Evolutionary conservation across 768 basidiomycete genomes (phyloP), one percentile per base, ranked within the genome.

Genomic region (Kwoniella heveanensis): DNA sequence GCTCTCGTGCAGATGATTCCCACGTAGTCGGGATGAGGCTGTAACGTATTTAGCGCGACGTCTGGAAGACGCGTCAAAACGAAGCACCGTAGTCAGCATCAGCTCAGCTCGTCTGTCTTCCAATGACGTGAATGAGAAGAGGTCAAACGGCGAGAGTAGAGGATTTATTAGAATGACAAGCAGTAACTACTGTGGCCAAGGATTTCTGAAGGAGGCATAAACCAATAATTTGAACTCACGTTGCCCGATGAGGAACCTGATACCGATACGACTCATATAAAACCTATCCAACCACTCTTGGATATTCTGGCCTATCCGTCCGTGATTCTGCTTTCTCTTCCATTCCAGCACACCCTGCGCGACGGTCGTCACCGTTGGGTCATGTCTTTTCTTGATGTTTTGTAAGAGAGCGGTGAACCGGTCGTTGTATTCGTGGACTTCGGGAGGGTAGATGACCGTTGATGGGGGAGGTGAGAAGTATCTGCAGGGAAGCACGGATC

Each of bases 281-380:
- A 98, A 99, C 44, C 96, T 85, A 80, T 98, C 96, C 68, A 99
- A 82, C 91, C 94, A 98, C 25, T 88, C 87, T 79, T 97, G 95
- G 55, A 99, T 90, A 70, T 93, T 91, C 37, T 85, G 77, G 5
- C 74, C 77, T 32, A 78, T 71, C 59, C 74, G 72, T 22, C 78
- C 74, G 15, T 86, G 84, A 50, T 88, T 87, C 76, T 86, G 86
- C 62, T 82, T 83, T 32, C 87, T 84, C 77, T 98, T 97, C 93
- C 93, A 97, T 78, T 99, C 95, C 63, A 97, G 83, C 3, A 99
- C 90, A 52, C 95, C 95, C 80, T 95, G 93, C 0, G 82, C 79
- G 60, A 98, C 90, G 8, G 94, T 96, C 6, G 95, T 94, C 8
- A 98, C 96, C 0, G 96, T 98, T 0, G 95, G 95, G 75, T 98